Evolutionary conservation across 176 grass and related monocot species (phyloP), one percentile per base, ranked within the genome.

Genomic region (Cocos nucifera): DNA sequence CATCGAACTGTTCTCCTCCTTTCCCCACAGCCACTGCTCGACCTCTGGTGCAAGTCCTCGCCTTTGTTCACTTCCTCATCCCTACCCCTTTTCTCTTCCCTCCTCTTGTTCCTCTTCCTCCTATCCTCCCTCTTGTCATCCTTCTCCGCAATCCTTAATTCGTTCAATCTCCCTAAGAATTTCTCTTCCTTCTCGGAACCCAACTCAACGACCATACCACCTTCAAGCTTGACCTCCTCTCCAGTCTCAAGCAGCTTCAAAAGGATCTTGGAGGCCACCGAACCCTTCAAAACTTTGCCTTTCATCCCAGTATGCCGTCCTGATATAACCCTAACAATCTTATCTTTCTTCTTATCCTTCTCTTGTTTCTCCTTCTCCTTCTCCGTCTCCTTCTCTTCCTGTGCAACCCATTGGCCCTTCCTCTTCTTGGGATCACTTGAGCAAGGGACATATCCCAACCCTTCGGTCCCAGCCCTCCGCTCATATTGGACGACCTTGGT

Each of bases 391-490:
- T 75, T 0, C 54, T 21, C 58, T 78, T 82, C 55, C 75, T 82
- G 4, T 1, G 49, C 3, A 52, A 65, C 15, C 32, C 74, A 73
- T 7, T 61, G 65, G 51, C 70, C 77, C 75, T 15, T 67, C 51
- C 65, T 63, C 63, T 91, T 98, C 67, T 91, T 82, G 18, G 93
- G 93, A 15, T 98, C 93, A 1, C 76, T 59, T 5, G 62, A 64
- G 2, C 81, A 82, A 57, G 81, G 93, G 59, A 73, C 85, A 53
- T 85, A 98, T 1, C 93, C 93, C 10, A 92, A 51, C 5, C 93
- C 93, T 19, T 78, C 73, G 0, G 80, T 80, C 4, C 93, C 87
- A 18, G 69, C 69, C 25, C 84, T 77, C 18, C 79, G 80, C 3
- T 92, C 56, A 49, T 80, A 80, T 62, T 86, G 66, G 22, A 88